Conservation (phyloP, 345 rosid species). For the Boechera retrofracta region DNA sequence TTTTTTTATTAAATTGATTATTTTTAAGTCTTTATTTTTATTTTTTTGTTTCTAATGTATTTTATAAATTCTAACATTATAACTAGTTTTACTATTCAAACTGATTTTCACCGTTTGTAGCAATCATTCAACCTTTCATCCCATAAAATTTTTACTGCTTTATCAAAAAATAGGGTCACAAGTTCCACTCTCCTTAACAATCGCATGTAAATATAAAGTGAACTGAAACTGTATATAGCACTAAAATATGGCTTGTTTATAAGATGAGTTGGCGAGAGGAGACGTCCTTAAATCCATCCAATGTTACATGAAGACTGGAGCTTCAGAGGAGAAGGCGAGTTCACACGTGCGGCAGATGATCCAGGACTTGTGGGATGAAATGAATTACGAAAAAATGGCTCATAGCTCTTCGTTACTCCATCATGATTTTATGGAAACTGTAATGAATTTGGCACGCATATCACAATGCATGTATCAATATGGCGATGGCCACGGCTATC, state of each 20-base stretch:
- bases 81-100: too few species aligned
- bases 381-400: constrained; percentile 39
- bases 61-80: too few species aligned
- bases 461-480: constrained; percentile 45
- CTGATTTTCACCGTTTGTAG: not conserved
- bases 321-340: constrained; percentile 44
- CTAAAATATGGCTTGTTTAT: not conserved
- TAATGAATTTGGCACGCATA: constrained; percentile 46
- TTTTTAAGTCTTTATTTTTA: too few species aligned
- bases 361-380: constrained; percentile 46
- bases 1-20: not conserved
- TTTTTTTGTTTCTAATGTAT: too few species aligned
- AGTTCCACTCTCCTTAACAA: too few species aligned
- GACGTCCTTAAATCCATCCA: constrained; percentile 31
- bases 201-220: too few species aligned
- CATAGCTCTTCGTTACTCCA: not conserved
- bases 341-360: constrained; percentile 39
- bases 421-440: constrained; percentile 15
- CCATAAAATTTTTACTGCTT: too few species aligned
- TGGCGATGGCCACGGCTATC: constrained; percentile 52
- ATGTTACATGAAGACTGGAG: constrained; percentile 48
- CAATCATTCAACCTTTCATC: too few species aligned
- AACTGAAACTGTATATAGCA: too few species aligned
- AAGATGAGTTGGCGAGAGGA: constrained; percentile 49
- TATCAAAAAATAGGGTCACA: too few species aligned